phyloP scores from a whole-genome alignment of 345 rosid genomes.

The Rhizophora apiculata region DNA sequence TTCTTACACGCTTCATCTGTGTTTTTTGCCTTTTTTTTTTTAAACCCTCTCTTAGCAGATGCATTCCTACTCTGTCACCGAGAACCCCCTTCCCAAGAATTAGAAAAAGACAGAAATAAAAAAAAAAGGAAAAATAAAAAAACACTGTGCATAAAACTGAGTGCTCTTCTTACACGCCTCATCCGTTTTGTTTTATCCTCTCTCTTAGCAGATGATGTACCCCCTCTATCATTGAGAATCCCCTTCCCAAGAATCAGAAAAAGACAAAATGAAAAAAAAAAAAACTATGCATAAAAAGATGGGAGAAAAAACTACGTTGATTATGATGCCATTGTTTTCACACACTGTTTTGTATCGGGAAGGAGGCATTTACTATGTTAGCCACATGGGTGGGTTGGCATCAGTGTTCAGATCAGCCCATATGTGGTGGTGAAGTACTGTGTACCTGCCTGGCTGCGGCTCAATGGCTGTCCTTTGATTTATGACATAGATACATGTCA shows the following conservation, averaged over 20 bases:
- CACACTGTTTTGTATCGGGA: neutral
- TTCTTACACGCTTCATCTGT: conserved; percentile 9
- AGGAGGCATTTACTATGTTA: neutral
- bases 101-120: no score
- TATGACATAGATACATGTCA: neutral
- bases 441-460: neutral
- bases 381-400: conserved; percentile 1
- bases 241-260: neutral
- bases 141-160: neutral
- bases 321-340: neutral
- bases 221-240: neutral
- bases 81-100: neutral
- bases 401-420: neutral
- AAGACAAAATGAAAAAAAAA: no score
- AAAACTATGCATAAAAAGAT: no score
- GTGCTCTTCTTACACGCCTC: conserved; percentile 13
- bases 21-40: neutral
- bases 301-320: neutral
- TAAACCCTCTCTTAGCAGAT: neutral
- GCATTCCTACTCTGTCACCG: neutral
- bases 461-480: neutral
- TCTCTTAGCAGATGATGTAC: neutral
- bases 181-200: neutral
- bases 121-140: neutral
- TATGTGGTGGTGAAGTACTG: neutral